These are phyloP conservation scores for Monosporozyma aerobia DNA, from an alignment of 805 yeast species.

Conservation along the genomic window DNA sequence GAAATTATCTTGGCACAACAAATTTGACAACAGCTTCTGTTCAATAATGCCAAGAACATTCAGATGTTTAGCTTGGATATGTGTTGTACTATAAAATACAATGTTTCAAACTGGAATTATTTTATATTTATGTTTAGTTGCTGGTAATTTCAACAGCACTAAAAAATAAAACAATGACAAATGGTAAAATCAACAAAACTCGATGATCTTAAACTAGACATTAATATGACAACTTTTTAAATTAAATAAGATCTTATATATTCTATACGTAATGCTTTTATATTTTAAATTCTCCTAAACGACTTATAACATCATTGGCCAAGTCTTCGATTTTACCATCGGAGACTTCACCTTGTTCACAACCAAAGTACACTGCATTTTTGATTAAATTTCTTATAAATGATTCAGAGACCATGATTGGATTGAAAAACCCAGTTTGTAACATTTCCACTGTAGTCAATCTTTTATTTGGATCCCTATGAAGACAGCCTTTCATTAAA, in stretches of 20 bases:
- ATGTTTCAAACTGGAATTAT: no score
- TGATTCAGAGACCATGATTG: constrained; percentile 59
- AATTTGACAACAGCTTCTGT: no score
- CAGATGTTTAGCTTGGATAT: no score
- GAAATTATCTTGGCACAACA: no score
- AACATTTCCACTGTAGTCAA: constrained; percentile 56
- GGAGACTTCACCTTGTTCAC: constrained; percentile 34
- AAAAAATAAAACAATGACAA: no score
- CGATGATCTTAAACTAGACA: no score
- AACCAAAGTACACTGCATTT: constrained; percentile 71
- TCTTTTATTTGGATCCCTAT: constrained; percentile 60
- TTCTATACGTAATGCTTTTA: constrained; percentile 3
- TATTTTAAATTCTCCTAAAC: constrained; percentile 27
- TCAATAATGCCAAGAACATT: no score
- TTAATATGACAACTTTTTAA: not conserved
- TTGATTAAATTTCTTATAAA: constrained; percentile 63
- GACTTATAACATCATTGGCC: constrained; percentile 51
- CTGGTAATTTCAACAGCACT: no score
- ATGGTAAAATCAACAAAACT: no score
- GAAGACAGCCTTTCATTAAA: constrained; percentile 61
- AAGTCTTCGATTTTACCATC: constrained; percentile 38
- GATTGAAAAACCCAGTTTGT: constrained; percentile 57
- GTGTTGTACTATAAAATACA: no score
- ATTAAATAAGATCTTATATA: not conserved
- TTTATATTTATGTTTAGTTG: no score